A percentile compares a stretch with the other conserved stretches of the same genome.
These are phyloP conservation scores for Ascoidea rubescens DNA, from an alignment of 805 yeast species.

Conservation along the genomic window DNA sequence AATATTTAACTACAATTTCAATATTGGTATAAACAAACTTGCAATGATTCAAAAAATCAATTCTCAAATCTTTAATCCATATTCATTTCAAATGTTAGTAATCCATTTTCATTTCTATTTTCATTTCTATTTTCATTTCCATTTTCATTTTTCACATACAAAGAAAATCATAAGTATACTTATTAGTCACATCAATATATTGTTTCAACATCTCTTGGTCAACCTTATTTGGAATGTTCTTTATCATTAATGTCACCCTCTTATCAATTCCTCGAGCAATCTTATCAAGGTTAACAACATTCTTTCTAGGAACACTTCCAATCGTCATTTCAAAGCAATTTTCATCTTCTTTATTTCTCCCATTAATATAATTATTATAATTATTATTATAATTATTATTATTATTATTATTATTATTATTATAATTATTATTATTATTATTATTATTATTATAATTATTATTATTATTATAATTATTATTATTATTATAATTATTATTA, in stretches of 20 bases:
- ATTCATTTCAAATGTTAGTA: too few relatives aligned
- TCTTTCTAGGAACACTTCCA: constrained; percentile 16
- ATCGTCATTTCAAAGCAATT: background rate
- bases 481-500: too few relatives aligned
- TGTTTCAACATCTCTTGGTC: constrained; percentile 29
- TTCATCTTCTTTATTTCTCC: constrained; percentile 5
- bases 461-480: background rate
- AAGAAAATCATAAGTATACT: constrained; percentile 23
- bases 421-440: constrained; percentile 5
- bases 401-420: background rate
- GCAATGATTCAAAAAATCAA: constrained; percentile 37
- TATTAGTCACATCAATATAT: constrained; percentile 30
- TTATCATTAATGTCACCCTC: constrained; percentile 36
- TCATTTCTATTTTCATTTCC: background rate
- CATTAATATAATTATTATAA: constrained; percentile 21
- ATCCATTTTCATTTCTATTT: too few relatives aligned
- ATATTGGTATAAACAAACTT: constrained; percentile 16
- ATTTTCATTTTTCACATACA: constrained; percentile 16
- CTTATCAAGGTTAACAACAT: constrained; percentile 24
- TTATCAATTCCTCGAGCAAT: constrained; percentile 27
- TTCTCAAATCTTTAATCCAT: constrained; percentile 25
- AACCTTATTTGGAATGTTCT: constrained; percentile 40
- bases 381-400: too few relatives aligned
- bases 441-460: constrained; percentile 14
- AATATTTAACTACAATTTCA: background rate